Evolutionary conservation across 2,329 filamentous ascomycete species (phyloP), one percentile per base, ranked within the genome.

Genomic region (Fusarium hainanense): DNA sequence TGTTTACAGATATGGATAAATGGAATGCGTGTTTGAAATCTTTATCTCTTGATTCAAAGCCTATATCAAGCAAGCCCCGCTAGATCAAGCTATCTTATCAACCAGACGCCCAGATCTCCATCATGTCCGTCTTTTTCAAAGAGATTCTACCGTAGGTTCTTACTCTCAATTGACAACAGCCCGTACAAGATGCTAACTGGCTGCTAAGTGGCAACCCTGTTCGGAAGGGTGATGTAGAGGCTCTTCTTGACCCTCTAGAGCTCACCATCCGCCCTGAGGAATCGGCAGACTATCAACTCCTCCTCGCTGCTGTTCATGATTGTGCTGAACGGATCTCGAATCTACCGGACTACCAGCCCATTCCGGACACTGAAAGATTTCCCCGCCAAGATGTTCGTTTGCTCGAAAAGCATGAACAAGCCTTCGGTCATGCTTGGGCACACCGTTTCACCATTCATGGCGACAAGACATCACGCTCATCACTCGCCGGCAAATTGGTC

Each of bases 281-380:
- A 41, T 77, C 77, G 1, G 74, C 74, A 21, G 83, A 86, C 62
- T 87, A 85, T 59, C 77, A 82, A 21, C 80, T 81, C 12, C 79
- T 87, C 2, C 78, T 87, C 0, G 84, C 84, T 20, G 85, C 84
- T 1, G 81, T 86, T 1, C 84, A 87, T 58, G 84, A 87, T 55
- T 84, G 83, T 41, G 84, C 84, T 1, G 80, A 85, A 54, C 77
- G 79, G 1, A 75, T 87, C 41, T 74, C 78, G 5, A 75, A 73
- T 14, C 74, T 86, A 0, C 82, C 83, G 2, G 84, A 87, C 60
- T 87, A 85, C 58, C 78, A 84, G 28, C 79, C 82, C 1, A 44
- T 71, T 0, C 76, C 82, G 2, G 80, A 85, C 51, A 68, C 76
- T n/a, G 70, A 79, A 5, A 77, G 72, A 14, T 86, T 83, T 56